Base-by-base conservation (phyloP, 768 basidiomycete genomes). In the Plicaturopsis crispa region DNA sequence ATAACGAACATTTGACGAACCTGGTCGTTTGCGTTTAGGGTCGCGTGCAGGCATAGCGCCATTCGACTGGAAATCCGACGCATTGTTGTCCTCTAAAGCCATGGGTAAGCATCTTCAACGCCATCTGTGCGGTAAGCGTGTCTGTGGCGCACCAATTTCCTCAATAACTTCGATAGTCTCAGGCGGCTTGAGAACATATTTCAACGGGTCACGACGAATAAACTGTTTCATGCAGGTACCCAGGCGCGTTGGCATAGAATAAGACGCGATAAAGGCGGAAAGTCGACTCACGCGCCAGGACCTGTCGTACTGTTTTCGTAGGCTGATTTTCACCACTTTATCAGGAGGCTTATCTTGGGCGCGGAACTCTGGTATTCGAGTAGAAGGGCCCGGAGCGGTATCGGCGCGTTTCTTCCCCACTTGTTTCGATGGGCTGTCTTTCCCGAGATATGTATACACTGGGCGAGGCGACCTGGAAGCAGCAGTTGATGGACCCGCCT, bases 371-470 rank as follows among this genome's bases (percentile, higher is more conserved):
- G 1, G 17, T 34, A 10, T 19, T 26, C 42, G 39, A 6, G 40
- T 22, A 2, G 45, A 36, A 35, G 21, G 31, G 17, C 40, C 35
- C 31, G 33, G 12, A 5, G 34, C 20, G 5, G 6, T 21, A 26
- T 41, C 22, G 22, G 20, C 24, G 11, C 46, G 47, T 3, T 46
- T 42, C 14, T 55, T 54, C 30, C 26, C 26, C 14, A 28, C 26
- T 28, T 28, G 24, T n/a, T 31, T 43, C 44, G 11, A 48, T 36
- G 14, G 19, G 39, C 22, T 28, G 8, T 34, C 26, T 28, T 28
- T 28, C 26, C 10, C 8, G 26, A 34, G 33, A 16, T 5, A 31
- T 39, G 22, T 19, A 10, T 7, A 16, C 10, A 22, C 33, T 21
- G 10, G 22, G 11, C 41, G 13, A 8, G 46, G 45, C 38, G 26